A percentile compares a stretch with the other conserved stretches of the same genome.
Conservation (phyloP, 2,329 filamentous ascomycete species). For the Fusarium haematococcum region DNA sequence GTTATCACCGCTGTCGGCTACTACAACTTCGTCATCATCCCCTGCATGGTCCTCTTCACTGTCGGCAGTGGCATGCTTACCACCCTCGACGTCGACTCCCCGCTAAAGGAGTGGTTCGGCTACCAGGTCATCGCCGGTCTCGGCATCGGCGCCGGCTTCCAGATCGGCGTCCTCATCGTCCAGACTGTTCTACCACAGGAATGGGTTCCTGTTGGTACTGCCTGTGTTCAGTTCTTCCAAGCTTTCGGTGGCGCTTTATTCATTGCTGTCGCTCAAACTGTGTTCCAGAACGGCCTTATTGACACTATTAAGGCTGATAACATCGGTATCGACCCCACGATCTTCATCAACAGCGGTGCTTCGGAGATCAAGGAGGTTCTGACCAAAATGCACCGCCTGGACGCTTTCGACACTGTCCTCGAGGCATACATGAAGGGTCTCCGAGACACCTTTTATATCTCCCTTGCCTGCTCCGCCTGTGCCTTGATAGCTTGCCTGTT, state of each 20-base stretch:
- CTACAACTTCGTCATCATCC: slow-evolving; percentile 55
- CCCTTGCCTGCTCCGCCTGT: slow-evolving; percentile 58
- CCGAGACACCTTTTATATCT: slow-evolving; percentile 64
- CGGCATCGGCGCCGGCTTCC: slow-evolving; percentile 63
- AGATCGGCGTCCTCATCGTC: slow-evolving; percentile 61
- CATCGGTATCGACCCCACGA: slow-evolving; percentile 58
- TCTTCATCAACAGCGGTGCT: slow-evolving; percentile 66
- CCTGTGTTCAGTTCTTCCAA: slow-evolving; percentile 71
- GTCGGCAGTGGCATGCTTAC: slow-evolving; percentile 67
- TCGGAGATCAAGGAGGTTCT: slow-evolving; percentile 62
- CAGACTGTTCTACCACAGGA: slow-evolving; percentile 63
- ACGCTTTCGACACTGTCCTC: slow-evolving; percentile 57
- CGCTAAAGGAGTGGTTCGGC: slow-evolving; percentile 65
- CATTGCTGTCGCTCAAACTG: slow-evolving; percentile 73
- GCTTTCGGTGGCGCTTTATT: slow-evolving; percentile 74
- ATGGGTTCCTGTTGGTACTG: slow-evolving; percentile 63
- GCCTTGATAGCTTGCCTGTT: slow-evolving; percentile 59
- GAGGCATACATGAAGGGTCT: slow-evolving; percentile 63
- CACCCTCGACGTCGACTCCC: slow-evolving; percentile 61
- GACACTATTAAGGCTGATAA: slow-evolving; percentile 59
- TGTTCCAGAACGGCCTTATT: slow-evolving; percentile 74
- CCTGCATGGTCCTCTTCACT: slow-evolving; percentile 54
- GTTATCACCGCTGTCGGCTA: slow-evolving; percentile 59
- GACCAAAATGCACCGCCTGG: slow-evolving; percentile 53
- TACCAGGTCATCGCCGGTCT: slow-evolving; percentile 68